Evolutionary conservation across 768 basidiomycete species (phyloP).

Genomic region (Boletus pseudo-olivaceus): DNA sequence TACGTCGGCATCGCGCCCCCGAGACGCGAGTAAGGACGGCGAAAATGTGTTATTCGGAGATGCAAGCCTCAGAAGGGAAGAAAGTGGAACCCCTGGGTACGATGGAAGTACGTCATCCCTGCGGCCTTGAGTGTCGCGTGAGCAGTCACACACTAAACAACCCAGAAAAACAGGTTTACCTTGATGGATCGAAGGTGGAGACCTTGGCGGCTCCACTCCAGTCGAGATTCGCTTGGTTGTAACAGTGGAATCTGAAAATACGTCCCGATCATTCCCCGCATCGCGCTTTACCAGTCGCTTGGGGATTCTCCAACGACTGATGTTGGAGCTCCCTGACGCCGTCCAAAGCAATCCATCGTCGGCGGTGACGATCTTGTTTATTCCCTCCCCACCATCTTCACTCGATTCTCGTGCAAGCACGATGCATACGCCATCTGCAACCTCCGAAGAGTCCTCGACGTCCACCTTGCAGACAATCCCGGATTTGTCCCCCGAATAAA

Average conservation of each 20-base stretch:
- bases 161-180: slow-evolving; percentile 14
- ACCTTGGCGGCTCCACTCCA: slow-evolving; percentile 18
- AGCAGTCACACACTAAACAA: slow-evolving; percentile 1
- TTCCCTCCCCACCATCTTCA: slow-evolving; percentile 51
- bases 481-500: slow-evolving; percentile 92
- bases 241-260: slow-evolving; percentile 10
- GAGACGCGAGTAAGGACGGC: slow-evolving; percentile 30
- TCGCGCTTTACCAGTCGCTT: slow-evolving; percentile 34
- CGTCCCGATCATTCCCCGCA: slow-evolving; percentile 12
- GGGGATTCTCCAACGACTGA: slow-evolving; percentile 78
- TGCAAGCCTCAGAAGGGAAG: slow-evolving; percentile 63
- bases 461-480: slow-evolving; percentile 93
- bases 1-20: slow-evolving; percentile 68
- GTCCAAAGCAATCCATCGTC: slow-evolving; percentile 90
- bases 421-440: slow-evolving; percentile 87
- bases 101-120: slow-evolving; percentile 27
- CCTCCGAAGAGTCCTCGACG: slow-evolving; percentile 73
- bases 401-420: slow-evolving; percentile 70
- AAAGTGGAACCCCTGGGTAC: slow-evolving; percentile 64
- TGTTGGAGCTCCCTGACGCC: slow-evolving; percentile 75
- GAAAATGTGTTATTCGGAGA: slow-evolving; percentile 65
- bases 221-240: slow-evolving; percentile 9
- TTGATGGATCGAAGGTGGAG: slow-evolving; percentile 11
- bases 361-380: slow-evolving; percentile 79
- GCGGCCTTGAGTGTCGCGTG: slow-evolving; percentile 15